Conservation (phyloP, 2,329 filamentous ascomycete species). For the Lasiodiplodia citricola region DNA sequence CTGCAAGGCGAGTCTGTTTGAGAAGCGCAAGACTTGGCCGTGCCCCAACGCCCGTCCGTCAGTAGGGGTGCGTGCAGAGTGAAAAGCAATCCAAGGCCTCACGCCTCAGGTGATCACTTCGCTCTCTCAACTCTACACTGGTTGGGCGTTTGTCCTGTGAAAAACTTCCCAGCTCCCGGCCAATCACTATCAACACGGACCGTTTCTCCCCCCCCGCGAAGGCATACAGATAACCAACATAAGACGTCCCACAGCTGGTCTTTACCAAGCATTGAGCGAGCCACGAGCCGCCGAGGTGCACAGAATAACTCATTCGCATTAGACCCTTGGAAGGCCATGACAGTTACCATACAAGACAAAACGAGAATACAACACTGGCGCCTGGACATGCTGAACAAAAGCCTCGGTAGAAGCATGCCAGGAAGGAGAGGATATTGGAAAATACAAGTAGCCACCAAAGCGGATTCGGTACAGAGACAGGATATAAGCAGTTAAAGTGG, state of each 20-base stretch:
- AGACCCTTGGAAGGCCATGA: not conserved
- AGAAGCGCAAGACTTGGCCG: not conserved
- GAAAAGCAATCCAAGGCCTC: not conserved
- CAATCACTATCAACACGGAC: not conserved
- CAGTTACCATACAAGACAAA: conserved; percentile 11
- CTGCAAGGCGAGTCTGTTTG: not conserved
- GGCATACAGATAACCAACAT: not conserved
- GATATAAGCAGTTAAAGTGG: not conserved
- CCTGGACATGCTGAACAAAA: not conserved
- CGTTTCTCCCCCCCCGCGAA: not conserved
- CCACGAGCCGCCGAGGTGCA: not conserved
- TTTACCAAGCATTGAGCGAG: not conserved
- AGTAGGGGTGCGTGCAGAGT: not conserved
- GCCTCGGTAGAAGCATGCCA: not conserved
- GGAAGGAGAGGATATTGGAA: not conserved
- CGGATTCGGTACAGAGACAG: not conserved
- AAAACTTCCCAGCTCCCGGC: not conserved
- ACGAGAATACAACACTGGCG: not conserved
- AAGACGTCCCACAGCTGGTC: no score
- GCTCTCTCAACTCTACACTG: not conserved
- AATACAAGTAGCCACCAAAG: not conserved
- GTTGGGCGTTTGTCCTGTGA: not conserved
- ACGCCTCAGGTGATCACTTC: not conserved
- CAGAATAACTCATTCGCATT: conserved; percentile 10
- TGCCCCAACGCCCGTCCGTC: not conserved